Evolutionary conservation across 345 rosid genomes (phyloP), one percentile per base, ranked within the genome.

Genomic region (Aquilaria malaccensis): DNA sequence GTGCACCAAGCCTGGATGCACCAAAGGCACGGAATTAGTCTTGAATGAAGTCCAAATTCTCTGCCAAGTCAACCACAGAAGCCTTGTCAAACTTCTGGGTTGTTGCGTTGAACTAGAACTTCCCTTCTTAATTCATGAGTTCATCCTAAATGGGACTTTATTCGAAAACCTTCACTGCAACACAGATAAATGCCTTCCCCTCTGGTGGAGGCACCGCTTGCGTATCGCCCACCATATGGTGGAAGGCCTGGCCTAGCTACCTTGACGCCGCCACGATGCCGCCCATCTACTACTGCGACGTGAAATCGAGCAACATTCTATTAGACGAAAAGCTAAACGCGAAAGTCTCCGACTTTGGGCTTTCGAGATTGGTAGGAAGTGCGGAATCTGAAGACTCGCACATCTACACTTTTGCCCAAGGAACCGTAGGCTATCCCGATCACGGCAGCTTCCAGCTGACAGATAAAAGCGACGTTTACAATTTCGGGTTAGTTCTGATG

Each of bases 391-490:
- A 71, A 30, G 73, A 73, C 10, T 80, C 78, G 30, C 91, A 85
- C 47, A 76, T 85, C 45, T 70, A 73, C 7, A 85, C 91, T 1
- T 69, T 78, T 11, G 85, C 85, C 33, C 91, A 85, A 55, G 85
- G 91, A 0, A 85, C 87, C 0, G 62, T 85, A 0, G 91, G 91
- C 30, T 85, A 85, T 65, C 74, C 80, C 3, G 91, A 85, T 64
- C 87, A 82, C 0, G 91, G 77, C 2, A 82, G 73, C 59, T 82
- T 80, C 32, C 85, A 82, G 51, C 63, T 85, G 12, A 82, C 85
- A 1, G 85, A 82, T 55, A 79, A 80, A 71, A 85, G 91, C 45
- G 84, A 85, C n/a, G 86, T 82, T 3, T 85, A 82, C 10, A 85
- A 85, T 64, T 85, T 80, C 7, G 87, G 9, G 85, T 85, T 85